Conservation (phyloP, 2,329 filamentous ascomycete genomes). For the Dothideomycetidae sp. region DNA sequence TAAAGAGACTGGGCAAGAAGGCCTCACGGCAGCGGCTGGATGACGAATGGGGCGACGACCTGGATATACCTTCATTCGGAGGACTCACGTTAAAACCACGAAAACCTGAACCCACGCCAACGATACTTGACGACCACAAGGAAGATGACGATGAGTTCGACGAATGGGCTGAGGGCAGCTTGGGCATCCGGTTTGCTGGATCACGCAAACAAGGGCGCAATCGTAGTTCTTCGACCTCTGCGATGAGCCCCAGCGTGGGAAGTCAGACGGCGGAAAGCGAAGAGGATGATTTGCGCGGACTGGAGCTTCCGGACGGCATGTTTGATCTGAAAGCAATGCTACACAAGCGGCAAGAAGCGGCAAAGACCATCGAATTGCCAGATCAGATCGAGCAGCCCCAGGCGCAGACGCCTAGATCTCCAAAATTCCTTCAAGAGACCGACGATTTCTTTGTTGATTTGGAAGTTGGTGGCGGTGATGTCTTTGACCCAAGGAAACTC, state of each 20-base stretch:
- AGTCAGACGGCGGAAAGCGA: slow-evolving; percentile 88
- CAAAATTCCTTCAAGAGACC: slow-evolving; percentile 22
- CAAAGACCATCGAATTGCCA: slow-evolving; percentile 18
- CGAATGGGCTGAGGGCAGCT: slow-evolving; percentile 84
- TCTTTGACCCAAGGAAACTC: slow-evolving; percentile 66
- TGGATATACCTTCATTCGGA: slow-evolving; percentile 29
- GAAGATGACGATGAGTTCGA: slow-evolving; percentile 58
- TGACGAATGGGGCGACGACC: slow-evolving; percentile 38
- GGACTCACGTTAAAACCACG: slow-evolving; percentile 31
- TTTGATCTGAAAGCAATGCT: slow-evolving; percentile 71
- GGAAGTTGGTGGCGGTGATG: slow-evolving; percentile 70
- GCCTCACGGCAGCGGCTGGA: slow-evolving; percentile 23
- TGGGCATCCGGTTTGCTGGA: slow-evolving; percentile 80
- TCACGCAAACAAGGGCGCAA: slow-evolving; percentile 67
- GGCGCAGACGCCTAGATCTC: slow-evolving; percentile 24
- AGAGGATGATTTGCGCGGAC: slow-evolving; percentile 80
- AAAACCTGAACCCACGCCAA: slow-evolving; percentile 30
- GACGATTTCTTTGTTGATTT: slow-evolving; percentile 80
- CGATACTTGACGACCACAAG: slow-evolving; percentile 31
- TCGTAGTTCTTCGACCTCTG: slow-evolving; percentile 75
- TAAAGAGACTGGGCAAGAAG: slow-evolving; percentile 65
- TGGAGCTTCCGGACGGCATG: slow-evolving; percentile 69
- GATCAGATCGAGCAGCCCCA: slow-evolving; percentile 25
- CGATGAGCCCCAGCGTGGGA: slow-evolving; percentile 80
- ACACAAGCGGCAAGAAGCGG: slow-evolving; percentile 46